Evolutionary conservation across 495 filamentous ascomycete species (phyloP), one percentile per base, ranked within the genome.

Genomic region (Neurospora hispaniola): DNA sequence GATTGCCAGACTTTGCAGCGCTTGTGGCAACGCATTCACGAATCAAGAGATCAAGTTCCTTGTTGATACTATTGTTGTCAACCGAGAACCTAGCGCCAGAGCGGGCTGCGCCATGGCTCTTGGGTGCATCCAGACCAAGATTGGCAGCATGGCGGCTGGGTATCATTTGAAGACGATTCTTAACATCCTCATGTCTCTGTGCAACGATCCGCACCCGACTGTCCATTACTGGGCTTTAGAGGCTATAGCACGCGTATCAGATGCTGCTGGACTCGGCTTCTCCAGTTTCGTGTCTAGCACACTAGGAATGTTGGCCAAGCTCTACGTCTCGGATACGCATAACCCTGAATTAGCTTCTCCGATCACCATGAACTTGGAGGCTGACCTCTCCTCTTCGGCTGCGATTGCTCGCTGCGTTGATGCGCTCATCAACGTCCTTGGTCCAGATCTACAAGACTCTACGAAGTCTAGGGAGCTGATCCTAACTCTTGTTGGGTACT

Each of bases 111-210:
- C 96, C 23, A 90, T 96, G 83, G 94, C 96, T 42, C 84, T 99
- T 72, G 96, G 95, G 16, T 93, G 90, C 74, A 98, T 98, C 62
- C 96, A 98, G 80, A 90, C 93, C 3, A 93, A 97, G 79, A 92
- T 98, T 41, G 96, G 96, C 71, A 96, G 96, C 75, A 98, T 99
- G 94, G 96, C 96, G 72, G 96, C 96, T 70, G 94, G 94, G n/a
- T 92, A 94, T 76, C 96, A 99, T 80, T 84, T 99, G 16, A 98
- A 98, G 82, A 97, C 93, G 9, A 98, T 99, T 70, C 89, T 97
- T 43, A 92, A 94, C 20, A 94, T 99, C 42, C 81, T 99, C 27
- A 95, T 98, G 92, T 98, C 95, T 27, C 84, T 99, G 8, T 93
- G 94, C 81, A 96, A 92, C 76, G 96, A 99, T 78, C 93, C 96